Evolutionary conservation across 192 early-diverging fungal genomes (phyloP), one percentile per base, ranked within the genome.

Genomic region (Gaertneriomyces sp.): DNA sequence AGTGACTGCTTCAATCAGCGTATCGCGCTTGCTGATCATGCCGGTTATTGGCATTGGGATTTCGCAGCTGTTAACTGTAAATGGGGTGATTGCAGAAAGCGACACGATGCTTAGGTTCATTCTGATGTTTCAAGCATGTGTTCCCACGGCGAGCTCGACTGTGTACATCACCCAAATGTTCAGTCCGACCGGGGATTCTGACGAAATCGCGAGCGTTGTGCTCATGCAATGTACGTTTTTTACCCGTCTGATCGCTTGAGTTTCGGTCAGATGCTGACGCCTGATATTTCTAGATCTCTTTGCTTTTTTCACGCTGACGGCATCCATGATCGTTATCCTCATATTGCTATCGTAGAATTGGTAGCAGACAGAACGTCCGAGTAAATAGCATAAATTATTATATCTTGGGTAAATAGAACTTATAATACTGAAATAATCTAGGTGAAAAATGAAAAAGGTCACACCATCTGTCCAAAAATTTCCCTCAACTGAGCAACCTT

Each of bases 51-150:
- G 70, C 1, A 66, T 76, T 54, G 58, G 45, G 20, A 12, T 70
- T 16, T 45, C 53, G 7, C 63, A 73, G 71, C 40, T 66, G 42
- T 64, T 72, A 38, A 56, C 59, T 10, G 17, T 11, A 2, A n/a
- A 42, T 10, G 49, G 45, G 5, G 20, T 58, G 17, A 70, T 73
- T 40, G 61, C 45, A 20, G 20, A 10, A 44, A 8, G 42, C 25
- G 71, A 68, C n/a, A 74, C 64, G 38, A 74, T 76, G 33, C 58
- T 76, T 17, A 55, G 70, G 47, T 76, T 76, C 61, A 67, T 76
- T 4, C 53, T 76, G 20, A 75, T 75, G 75, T 58, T 73, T 42
- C 53, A 69, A 47, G 58, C 75, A 20, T 69, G 66, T 49, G 54
- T 64, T 42, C 75, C 75, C 6, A 76, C 71, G 19, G 75, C 75